Evolutionary conservation across 2,329 filamentous ascomycete genomes (phyloP), one percentile per base, ranked within the genome.

Genomic region (Alternaria atra): DNA sequence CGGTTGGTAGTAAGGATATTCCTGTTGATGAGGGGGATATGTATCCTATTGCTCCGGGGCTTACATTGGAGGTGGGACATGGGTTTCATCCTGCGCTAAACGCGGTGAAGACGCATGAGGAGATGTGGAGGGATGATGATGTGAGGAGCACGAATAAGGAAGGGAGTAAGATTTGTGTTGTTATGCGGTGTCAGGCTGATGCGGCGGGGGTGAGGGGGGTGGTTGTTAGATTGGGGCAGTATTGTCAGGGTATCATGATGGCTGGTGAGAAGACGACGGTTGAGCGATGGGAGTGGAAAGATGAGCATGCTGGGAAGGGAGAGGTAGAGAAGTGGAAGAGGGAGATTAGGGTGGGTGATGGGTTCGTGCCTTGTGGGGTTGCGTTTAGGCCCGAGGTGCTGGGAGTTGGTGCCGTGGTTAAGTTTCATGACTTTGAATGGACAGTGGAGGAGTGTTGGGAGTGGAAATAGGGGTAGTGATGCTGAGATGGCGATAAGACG

Each of bases 41-140:
- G 80, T 82, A 82, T 42, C 76, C 4, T 73, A 81, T 69, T 78
- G 66, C 43, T 23, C 55, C 13, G 0, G 59, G 50, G 0, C 55
- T 61, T 10, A 71, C 63, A 6, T 71, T 82, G 7, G 89, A 91
- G 73, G 84, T 78, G 43, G 89, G 89, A 0, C 68, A 69, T 12
- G 90, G 90, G 85, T 76, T 84, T 10, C 88, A 90, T 65, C 87
- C 87, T 0, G 80, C 76, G 1, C 87, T 85, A 1, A 84, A 85
- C 0, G 42, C 69, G 1, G 73, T 82, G 39, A 83, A 83, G 9
- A 53, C 78, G 1, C 92, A 93, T 66, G 89, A 91, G 73, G 90
- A 92, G 75, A 72, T 90, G 2, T 92, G 90, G 90, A 74, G 79
- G 2, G 85, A 88, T 42, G 74, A 80, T 2, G 68, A 77, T 3